phyloP scores from a whole-genome alignment of 371 early-diverging fungal genomes.

The Actinomortierella wolfii region DNA sequence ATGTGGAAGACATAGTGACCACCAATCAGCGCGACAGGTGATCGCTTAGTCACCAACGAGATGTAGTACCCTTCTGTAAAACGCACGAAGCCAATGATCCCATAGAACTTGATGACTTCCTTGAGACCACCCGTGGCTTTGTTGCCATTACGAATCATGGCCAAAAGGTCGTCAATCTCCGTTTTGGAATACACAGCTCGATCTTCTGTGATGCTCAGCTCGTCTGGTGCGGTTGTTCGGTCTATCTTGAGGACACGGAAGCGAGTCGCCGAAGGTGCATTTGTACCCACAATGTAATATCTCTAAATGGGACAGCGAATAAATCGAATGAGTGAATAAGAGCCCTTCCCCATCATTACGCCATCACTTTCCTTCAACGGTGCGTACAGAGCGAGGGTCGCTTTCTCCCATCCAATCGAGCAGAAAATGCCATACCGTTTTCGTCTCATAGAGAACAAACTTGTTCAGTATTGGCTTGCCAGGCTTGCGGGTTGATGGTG shows the following conservation, averaged over 20 bases:
- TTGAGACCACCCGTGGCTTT: conserved; percentile 76
- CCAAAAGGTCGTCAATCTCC: conserved; percentile 75
- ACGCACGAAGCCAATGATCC: conserved; percentile 82
- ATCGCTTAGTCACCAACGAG: conserved; percentile 83
- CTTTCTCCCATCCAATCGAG: background rate
- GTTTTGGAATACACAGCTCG: conserved; percentile 72
- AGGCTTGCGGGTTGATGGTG: conserved; percentile 25
- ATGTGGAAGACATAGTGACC: conserved; percentile 95
- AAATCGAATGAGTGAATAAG: background rate
- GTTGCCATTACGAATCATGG: conserved; percentile 86
- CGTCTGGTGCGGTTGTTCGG: conserved; percentile 61
- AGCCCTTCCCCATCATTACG: background rate
- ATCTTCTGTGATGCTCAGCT: conserved; percentile 68
- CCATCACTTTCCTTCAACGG: too few species aligned
- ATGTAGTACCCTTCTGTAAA: conserved; percentile 95
- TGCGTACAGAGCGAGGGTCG: background rate
- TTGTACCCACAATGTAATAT: conserved; percentile 84
- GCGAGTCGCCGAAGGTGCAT: conserved; percentile 65
- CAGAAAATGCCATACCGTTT: conserved; percentile 57
- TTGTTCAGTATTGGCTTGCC: conserved; percentile 55
- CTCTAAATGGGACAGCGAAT: conserved; percentile 48
- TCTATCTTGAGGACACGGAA: conserved; percentile 90
- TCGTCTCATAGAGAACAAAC: conserved; percentile 86
- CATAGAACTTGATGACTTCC: conserved; percentile 67
- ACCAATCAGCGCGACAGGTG: conserved; percentile 92